Base-by-base conservation (phyloP, 2,329 filamentous ascomycete species). In the Colletotrichum nymphaeae region DNA sequence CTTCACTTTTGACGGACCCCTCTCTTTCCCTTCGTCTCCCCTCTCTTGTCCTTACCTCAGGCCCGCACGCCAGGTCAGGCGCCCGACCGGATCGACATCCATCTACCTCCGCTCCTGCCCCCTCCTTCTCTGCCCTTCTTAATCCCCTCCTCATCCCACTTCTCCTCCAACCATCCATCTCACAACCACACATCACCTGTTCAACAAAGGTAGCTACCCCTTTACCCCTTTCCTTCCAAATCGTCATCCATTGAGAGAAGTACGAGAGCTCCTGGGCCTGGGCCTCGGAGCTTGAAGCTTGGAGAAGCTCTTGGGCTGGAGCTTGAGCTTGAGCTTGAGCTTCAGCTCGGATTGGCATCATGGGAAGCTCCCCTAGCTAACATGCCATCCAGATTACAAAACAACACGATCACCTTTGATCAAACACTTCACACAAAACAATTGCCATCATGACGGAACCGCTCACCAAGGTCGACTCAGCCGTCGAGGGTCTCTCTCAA, bases 391-490 rank as follows among this genome's bases (percentile, higher is more conserved):
- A 74, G 72, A 59, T 11, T 42, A 55, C 42, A 11, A 30, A 55
- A 71, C 49, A 66, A 60, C 53, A 57, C 35, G 26, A 67, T 67
- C 49, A 63, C 35, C 30, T 56, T 49, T 35, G 49, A 63, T 67
- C 68, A 55, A 35, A 69, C 62, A 72, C 58, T 14, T 62, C 42
- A 60, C 22, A 71, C 55, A 60, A 16, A 71, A 59, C 57, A 57
- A 30, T 32, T 42, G 56, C 32, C 77, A 83, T 75, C 79, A 84
- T 85, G 82, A 80, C 86, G 75, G 85, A 86, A 83, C 90, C 93
- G 80, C 90, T 97, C 82, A 89, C 90, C 85, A 97, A 97, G 88
- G 92, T 98, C 87, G 95, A 98, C 85, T 98, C 95, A 74, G 95
- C 94, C 87, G 91, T 97, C 81, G 92, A 95, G 82, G 94, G 94